Evolutionary conservation across 2,329 filamentous ascomycete species (phyloP).

Genomic region (Cladophialophora psammophila): DNA sequence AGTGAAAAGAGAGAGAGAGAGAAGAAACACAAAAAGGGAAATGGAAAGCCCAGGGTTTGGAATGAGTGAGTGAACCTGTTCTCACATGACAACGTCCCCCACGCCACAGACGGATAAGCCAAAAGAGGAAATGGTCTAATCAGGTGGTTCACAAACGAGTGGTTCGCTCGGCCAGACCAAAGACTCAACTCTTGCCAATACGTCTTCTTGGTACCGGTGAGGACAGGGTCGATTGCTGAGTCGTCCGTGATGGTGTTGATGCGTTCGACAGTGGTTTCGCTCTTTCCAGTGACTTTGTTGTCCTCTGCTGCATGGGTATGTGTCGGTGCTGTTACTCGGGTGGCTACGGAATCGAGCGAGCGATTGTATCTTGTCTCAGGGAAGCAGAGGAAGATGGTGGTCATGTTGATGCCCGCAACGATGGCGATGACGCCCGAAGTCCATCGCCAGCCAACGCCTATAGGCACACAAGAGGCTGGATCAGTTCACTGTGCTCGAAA

Average conservation of each 20-base stretch:
- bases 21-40: too few species aligned
- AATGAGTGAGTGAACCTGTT: too few species aligned
- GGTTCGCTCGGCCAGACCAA: constrained; percentile 18
- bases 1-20: too few species aligned
- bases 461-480: neutral
- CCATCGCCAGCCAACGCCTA: constrained; percentile 23
- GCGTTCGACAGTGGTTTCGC: constrained; percentile 6
- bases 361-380: constrained; percentile 17
- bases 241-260: neutral
- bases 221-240: too few species aligned
- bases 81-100: constrained; percentile 5
- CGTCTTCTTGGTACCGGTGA: constrained; percentile 18
- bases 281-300: neutral
- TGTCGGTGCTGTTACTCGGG: neutral
- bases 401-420: constrained; percentile 18
- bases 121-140: constrained; percentile 20
- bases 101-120: constrained; percentile 21
- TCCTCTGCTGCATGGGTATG: neutral
- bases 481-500: too few species aligned
- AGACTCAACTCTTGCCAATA: constrained; percentile 19
- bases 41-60: too few species aligned
- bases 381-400: constrained; percentile 17
- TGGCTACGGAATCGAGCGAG: constrained; percentile 10
- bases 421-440: constrained; percentile 18
- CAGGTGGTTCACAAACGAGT: constrained; percentile 7